phyloP scores from a whole-genome alignment of 176 grass and related monocot genomes.

The Bonia amplexicaulis region DNA sequence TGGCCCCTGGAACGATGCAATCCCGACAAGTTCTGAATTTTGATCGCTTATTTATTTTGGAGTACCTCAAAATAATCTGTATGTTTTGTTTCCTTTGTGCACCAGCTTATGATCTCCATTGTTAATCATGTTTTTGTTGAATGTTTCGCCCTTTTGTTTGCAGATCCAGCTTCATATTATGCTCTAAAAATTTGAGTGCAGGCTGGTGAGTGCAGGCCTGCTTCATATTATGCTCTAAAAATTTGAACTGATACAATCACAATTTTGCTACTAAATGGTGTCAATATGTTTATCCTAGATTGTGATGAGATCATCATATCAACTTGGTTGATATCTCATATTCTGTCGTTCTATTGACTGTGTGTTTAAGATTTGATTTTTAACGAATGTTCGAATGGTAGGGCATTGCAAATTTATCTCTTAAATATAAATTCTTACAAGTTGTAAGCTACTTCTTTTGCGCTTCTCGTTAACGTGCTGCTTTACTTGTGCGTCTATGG shows the following conservation, averaged over 20 bases:
- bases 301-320: neutral
- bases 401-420: neutral
- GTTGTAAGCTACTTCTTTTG: conserved; percentile 15
- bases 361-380: neutral
- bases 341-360: neutral
- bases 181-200: neutral
- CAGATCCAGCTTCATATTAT: neutral
- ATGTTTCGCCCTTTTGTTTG: neutral
- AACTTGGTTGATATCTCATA: conserved; percentile 12
- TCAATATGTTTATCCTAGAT: neutral
- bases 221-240: neutral
- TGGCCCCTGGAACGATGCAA: neutral
- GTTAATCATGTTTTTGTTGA: neutral
- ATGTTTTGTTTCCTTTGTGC: neutral
- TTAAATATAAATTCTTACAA: conserved; percentile 5
- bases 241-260: neutral
- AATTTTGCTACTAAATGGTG: neutral
- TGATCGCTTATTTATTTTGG: neutral
- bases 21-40: conserved; percentile 12
- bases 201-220: neutral
- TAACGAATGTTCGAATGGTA: neutral
- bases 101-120: neutral
- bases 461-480: neutral
- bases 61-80: neutral
- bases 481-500: neutral